Conservation (phyloP, 306 rosid genomes). For the Trifolium pratense region DNA sequence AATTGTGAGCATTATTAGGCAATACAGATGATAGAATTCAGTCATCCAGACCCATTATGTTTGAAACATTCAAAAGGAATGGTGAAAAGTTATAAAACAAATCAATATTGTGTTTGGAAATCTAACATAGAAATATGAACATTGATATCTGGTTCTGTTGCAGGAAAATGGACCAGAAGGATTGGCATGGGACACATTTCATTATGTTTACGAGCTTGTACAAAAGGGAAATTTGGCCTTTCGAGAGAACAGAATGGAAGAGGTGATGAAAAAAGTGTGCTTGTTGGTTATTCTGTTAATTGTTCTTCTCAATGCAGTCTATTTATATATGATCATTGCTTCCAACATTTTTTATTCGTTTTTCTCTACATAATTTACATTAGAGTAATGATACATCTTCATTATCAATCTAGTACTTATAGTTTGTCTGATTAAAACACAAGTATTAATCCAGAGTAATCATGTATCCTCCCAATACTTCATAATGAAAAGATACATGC, state of each 20-base stretch:
- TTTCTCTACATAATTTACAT: not conserved
- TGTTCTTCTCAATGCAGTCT: constrained; percentile 15
- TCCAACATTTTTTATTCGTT: constrained; percentile 13
- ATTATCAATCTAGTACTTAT: not conserved
- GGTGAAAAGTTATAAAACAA: constrained; percentile 9
- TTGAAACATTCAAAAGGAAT: not conserved
- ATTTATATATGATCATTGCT: constrained; percentile 30
- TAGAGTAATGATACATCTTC: not conserved
- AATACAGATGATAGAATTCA: not conserved
- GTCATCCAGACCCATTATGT: constrained; percentile 1
- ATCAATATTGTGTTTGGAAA: constrained; percentile 19
- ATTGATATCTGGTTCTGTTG: constrained; percentile 45
- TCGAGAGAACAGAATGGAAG: constrained; percentile 67
- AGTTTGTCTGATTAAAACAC: not conserved
- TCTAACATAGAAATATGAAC: constrained; percentile 26
- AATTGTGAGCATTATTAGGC: constrained; percentile 7
- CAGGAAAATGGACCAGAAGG: constrained; percentile 67
- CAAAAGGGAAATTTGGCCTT: constrained; percentile 76
- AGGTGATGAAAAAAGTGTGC: constrained; percentile 54
- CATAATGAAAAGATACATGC: constrained; percentile 1
- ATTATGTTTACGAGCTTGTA: constrained; percentile 65
- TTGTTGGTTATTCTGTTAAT: constrained; percentile 22
- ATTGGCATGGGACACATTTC: constrained; percentile 61
- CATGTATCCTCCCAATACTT: constrained; percentile 7
- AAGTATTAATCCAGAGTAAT: not conserved